phyloP scores from a whole-genome alignment of 2,329 filamentous ascomycete genomes.

The Phialocephala subalpina region DNA sequence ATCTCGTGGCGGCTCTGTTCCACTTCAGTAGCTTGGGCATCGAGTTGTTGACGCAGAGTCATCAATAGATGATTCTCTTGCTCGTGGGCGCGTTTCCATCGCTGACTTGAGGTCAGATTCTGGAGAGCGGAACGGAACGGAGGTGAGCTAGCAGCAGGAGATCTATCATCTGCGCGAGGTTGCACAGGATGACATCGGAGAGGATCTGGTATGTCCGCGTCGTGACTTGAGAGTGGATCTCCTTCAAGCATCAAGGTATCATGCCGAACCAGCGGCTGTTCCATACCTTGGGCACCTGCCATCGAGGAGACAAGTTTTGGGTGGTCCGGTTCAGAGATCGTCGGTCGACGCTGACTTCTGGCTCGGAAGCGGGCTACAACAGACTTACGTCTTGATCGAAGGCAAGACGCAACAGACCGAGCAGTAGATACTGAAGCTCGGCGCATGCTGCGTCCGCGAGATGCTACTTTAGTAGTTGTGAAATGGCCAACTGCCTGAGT shows the following conservation, averaged over 20 bases:
- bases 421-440: neutral
- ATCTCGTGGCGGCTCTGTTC: neutral
- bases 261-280: neutral
- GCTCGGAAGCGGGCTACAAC: neutral
- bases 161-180: neutral
- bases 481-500: neutral
- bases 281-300: neutral
- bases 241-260: neutral
- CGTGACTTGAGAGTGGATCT: neutral
- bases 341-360: neutral
- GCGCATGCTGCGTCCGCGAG: neutral
- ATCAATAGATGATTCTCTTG: neutral
- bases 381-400: neutral
- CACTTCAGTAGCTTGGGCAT: neutral
- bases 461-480: neutral
- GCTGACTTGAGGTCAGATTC: neutral
- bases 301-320: slow-evolving; percentile 1
- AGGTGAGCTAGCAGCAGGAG: neutral
- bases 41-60: neutral
- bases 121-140: neutral
- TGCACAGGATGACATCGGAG: slow-evolving; percentile 8
- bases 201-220: neutral
- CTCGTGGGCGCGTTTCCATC: neutral
- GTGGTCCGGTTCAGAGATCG: neutral
- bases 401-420: no score